phyloP scores from a whole-genome alignment of 768 basidiomycete genomes.

The Phanerochaete sordida region DNA sequence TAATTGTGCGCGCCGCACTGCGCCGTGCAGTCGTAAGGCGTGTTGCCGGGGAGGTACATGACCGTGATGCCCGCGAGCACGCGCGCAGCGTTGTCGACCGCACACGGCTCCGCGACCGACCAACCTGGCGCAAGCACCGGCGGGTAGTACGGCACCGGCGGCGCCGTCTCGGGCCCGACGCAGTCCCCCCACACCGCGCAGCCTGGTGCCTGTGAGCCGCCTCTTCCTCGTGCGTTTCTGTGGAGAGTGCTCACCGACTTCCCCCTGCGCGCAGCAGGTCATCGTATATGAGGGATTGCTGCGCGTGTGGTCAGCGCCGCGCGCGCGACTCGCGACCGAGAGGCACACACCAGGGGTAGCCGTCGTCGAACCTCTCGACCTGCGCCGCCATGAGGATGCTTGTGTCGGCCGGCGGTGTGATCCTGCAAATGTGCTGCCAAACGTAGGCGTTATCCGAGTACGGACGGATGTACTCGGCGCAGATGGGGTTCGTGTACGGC shows the following conservation, averaged over 20 bases:
- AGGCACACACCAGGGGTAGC: background rate
- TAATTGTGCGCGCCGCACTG: slow-evolving; percentile 14
- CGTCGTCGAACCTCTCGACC: slow-evolving; percentile 3
- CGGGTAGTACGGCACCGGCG: background rate
- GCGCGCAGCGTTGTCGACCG: slow-evolving; percentile 16
- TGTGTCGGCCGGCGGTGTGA: slow-evolving; percentile 5
- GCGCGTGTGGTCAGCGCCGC: background rate
- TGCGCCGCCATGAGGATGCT: slow-evolving; percentile 4
- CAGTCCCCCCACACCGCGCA: slow-evolving; percentile 3
- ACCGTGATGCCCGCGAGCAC: slow-evolving; percentile 15
- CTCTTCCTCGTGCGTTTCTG: no score
- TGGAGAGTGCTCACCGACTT: background rate
- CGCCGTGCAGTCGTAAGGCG: slow-evolving; percentile 16
- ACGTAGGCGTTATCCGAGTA: slow-evolving; percentile 9
- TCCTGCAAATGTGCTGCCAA: background rate
- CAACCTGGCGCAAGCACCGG: slow-evolving; percentile 14
- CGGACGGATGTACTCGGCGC: background rate
- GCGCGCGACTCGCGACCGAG: background rate
- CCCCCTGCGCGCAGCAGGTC: slow-evolving; percentile 5
- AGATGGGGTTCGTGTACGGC: background rate
- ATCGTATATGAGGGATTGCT: background rate
- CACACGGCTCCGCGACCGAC: slow-evolving; percentile 13
- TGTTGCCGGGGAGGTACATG: slow-evolving; percentile 9
- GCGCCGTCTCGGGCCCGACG: slow-evolving; percentile 4
- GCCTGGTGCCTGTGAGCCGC: background rate